Evolutionary conservation across 257 asterid species (phyloP).

Genomic region (Solanum paucissectum): DNA sequence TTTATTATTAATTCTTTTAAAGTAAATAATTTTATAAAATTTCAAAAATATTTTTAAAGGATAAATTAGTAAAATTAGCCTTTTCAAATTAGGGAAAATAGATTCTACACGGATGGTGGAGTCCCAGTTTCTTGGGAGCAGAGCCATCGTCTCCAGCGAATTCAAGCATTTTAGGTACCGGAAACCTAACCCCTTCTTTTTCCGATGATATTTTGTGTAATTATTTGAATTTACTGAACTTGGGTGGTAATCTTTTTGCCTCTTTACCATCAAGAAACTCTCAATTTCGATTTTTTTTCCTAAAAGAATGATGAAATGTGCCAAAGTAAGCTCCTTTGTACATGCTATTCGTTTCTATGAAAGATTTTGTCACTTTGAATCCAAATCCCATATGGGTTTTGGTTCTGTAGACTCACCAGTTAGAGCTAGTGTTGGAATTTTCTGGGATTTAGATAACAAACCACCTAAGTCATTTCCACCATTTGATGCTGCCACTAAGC

Average conservation of each 20-base stretch:
- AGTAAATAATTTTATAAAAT: too few species aligned
- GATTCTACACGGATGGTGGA: neutral
- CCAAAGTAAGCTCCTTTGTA: slow-evolving; percentile 7
- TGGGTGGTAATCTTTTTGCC: neutral
- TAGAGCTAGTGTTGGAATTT: slow-evolving; percentile 50
- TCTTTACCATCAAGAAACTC: neutral
- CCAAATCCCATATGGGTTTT: slow-evolving; percentile 11
- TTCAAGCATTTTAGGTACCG: neutral
- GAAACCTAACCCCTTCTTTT: neutral
- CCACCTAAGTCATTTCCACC: slow-evolving; percentile 72
- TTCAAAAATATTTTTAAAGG: neutral
- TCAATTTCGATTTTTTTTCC: neutral
- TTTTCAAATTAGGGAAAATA: neutral
- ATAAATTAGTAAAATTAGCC: neutral
- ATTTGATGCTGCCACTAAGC: slow-evolving; percentile 62
- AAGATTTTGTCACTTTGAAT: slow-evolving; percentile 17
- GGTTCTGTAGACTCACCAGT: slow-evolving; percentile 12
- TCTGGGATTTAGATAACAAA: slow-evolving; percentile 95
- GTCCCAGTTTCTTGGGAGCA: neutral
- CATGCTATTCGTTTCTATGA: neutral
- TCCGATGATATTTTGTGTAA: neutral
- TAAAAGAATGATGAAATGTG: slow-evolving; percentile 15
- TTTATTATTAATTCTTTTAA: neutral
- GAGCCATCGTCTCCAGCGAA: neutral
- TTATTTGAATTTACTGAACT: neutral